Conservation (phyloP, 1,284 basidiomycete species). For the Sanghuangporus weigelae region DNA sequence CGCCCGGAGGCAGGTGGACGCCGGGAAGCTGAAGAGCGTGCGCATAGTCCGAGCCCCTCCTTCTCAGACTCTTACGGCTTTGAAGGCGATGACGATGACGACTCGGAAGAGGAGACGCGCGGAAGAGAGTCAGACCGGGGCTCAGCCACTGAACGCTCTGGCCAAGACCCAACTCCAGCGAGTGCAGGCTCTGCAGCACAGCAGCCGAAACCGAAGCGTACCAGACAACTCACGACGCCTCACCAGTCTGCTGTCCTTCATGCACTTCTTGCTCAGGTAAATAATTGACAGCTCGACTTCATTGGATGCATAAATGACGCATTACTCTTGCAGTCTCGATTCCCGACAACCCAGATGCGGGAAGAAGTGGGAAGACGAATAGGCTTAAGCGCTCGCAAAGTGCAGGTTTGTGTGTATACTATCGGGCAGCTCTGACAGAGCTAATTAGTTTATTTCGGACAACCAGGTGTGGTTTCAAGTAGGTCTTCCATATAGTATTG, state of each 20-base stretch:
- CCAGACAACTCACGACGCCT: slow-evolving; percentile 72
- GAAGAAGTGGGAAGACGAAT: slow-evolving; percentile 81
- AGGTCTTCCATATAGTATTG: slow-evolving; percentile 23
- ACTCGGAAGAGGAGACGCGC: background rate
- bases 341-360: slow-evolving; percentile 77
- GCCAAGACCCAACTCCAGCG: background rate
- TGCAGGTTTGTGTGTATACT: slow-evolving; percentile 56
- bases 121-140: slow-evolving; percentile 2
- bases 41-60: slow-evolving; percentile 11
- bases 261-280: slow-evolving; percentile 72
- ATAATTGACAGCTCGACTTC: slow-evolving; percentile 2
- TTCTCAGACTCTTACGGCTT: slow-evolving; percentile 3
- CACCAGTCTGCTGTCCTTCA: slow-evolving; percentile 79
- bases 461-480: slow-evolving; percentile 82
- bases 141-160: background rate
- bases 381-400: slow-evolving; percentile 78
- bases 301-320: background rate
- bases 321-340: slow-evolving; percentile 56
- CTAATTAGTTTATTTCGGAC: slow-evolving; percentile 15
- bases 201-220: slow-evolving; percentile 62
- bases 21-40: background rate
- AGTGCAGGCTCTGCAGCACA: slow-evolving; percentile 32
- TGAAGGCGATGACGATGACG: slow-evolving; percentile 9
- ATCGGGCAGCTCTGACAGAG: slow-evolving; percentile 12
- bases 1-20: slow-evolving; percentile 2